Evolutionary conservation across 768 basidiomycete species (phyloP).

Genomic region (Crucibulum laeve): DNA sequence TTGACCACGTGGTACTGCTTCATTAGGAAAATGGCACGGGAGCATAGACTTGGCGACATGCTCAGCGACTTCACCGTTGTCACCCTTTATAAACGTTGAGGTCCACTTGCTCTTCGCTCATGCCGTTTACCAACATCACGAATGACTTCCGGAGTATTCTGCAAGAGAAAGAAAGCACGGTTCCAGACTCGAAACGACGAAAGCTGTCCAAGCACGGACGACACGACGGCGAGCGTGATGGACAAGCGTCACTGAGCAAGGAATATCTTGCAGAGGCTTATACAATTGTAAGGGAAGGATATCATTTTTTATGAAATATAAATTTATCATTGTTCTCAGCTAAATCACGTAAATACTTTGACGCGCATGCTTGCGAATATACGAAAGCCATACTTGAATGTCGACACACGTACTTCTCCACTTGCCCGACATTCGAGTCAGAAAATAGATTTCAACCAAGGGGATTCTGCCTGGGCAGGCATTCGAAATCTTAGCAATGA

Average conservation of each 20-base stretch:
- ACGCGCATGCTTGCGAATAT: slow-evolving; percentile 70
- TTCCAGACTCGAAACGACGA: slow-evolving; percentile 46
- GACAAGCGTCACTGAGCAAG: slow-evolving; percentile 44
- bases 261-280: slow-evolving; percentile 76
- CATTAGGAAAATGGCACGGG: too few species aligned
- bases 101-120: slow-evolving; percentile 16
- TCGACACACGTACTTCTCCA: slow-evolving; percentile 56
- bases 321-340: slow-evolving; percentile 29
- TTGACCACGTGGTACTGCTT: too few species aligned
- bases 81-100: neutral
- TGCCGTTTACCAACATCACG: slow-evolving; percentile 62
- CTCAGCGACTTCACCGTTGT: neutral
- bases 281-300: slow-evolving; percentile 44
- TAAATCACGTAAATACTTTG: slow-evolving; percentile 69
- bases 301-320: neutral
- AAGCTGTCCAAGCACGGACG: slow-evolving; percentile 31
- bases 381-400: slow-evolving; percentile 83
- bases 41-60: neutral
- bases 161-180: slow-evolving; percentile 36
- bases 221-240: slow-evolving; percentile 30
- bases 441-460: slow-evolving; percentile 49
- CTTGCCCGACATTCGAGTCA: slow-evolving; percentile 46
- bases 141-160: slow-evolving; percentile 53
- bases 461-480: slow-evolving; percentile 51
- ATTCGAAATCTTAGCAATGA: slow-evolving; percentile 77